phyloP scores from a whole-genome alignment of 192 early-diverging fungal species.

The Umbelopsis sp. region DNA sequence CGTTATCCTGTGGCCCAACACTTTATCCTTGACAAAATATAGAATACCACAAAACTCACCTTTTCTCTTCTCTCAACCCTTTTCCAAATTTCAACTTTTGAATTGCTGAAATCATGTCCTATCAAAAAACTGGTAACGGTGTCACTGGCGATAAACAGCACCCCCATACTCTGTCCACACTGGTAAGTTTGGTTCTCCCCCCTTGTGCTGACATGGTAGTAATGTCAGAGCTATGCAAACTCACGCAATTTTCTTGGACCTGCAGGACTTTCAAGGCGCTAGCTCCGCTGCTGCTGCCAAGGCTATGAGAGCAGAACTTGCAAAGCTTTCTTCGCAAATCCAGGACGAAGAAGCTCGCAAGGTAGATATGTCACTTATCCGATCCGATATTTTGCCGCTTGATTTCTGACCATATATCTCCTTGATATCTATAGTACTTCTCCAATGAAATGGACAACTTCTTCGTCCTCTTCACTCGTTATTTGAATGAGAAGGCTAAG shows the following conservation, averaged over 20 bases:
- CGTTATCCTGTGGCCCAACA: too few relatives aligned
- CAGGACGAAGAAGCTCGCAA: slow-evolving; percentile 62
- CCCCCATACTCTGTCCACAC: slow-evolving; percentile 54
- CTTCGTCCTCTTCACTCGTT: slow-evolving; percentile 83
- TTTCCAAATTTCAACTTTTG: background rate
- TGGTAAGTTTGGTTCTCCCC: slow-evolving; percentile 35
- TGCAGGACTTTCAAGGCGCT: slow-evolving; percentile 62
- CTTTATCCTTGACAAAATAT: background rate
- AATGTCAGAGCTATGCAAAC: background rate
- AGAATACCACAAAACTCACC: background rate
- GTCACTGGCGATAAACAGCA: slow-evolving; percentile 43
- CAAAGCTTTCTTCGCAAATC: slow-evolving; percentile 58
- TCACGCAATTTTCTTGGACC: background rate
- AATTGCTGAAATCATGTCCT: background rate
- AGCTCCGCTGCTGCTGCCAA: slow-evolving; percentile 65
- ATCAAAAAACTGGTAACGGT: slow-evolving; percentile 12
- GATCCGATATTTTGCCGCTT: background rate
- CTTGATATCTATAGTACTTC: slow-evolving; percentile 52
- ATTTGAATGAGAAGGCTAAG: slow-evolving; percentile 79
- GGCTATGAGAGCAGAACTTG: slow-evolving; percentile 78
- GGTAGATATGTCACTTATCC: slow-evolving; percentile 45
- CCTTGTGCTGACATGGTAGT: background rate
- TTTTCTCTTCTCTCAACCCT: background rate
- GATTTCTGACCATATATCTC: background rate
- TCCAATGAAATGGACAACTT: slow-evolving; percentile 86